Percentiles rank a stretch among this genome's conserved stretches.
Evolutionary conservation across 768 basidiomycete species (phyloP).

Genomic region (Clitopilus hobsonii): DNA sequence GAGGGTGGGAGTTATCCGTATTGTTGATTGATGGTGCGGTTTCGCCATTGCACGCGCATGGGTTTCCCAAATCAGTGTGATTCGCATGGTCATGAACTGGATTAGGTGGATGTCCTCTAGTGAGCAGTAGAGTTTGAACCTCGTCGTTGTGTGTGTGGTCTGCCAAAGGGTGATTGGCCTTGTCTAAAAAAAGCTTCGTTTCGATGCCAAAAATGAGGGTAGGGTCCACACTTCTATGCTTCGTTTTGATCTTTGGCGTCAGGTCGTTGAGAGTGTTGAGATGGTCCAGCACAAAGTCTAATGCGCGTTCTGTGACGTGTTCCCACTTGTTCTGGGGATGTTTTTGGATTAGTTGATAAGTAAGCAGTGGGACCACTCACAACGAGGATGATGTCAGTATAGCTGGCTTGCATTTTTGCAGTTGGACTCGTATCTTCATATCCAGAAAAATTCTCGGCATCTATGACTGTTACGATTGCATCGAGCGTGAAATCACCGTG

Average conservation of each 20-base stretch:
- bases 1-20: no score
- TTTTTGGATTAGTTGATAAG: no score
- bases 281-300: slow-evolving; percentile 84
- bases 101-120: slow-evolving; percentile 10
- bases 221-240: slow-evolving; percentile 63
- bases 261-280: slow-evolving; percentile 85
- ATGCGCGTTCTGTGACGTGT: slow-evolving; percentile 66
- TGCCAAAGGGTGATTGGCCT: slow-evolving; percentile 12
- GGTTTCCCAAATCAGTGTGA: slow-evolving; percentile 5
- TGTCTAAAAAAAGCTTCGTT: slow-evolving; percentile 62
- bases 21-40: no score
- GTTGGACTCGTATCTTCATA: slow-evolving; percentile 93
- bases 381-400: slow-evolving; percentile 87
- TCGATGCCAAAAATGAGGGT: slow-evolving; percentile 85
- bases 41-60: neutral
- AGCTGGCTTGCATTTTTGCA: slow-evolving; percentile 92
- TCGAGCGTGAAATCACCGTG: slow-evolving; percentile 75
- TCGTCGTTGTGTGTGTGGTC: slow-evolving; percentile 64
- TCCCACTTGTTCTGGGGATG: slow-evolving; percentile 99
- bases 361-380: slow-evolving; percentile 46
- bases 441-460: slow-evolving; percentile 87
- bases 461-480: slow-evolving; percentile 87
- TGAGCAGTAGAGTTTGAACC: slow-evolving; percentile 73
- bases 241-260: slow-evolving; percentile 79
- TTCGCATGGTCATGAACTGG: slow-evolving; percentile 9